These are phyloP conservation scores for Miscanthus sacchariflorus DNA, from an alignment of 202 grass and related monocot species.

Conservation along the genomic window DNA sequence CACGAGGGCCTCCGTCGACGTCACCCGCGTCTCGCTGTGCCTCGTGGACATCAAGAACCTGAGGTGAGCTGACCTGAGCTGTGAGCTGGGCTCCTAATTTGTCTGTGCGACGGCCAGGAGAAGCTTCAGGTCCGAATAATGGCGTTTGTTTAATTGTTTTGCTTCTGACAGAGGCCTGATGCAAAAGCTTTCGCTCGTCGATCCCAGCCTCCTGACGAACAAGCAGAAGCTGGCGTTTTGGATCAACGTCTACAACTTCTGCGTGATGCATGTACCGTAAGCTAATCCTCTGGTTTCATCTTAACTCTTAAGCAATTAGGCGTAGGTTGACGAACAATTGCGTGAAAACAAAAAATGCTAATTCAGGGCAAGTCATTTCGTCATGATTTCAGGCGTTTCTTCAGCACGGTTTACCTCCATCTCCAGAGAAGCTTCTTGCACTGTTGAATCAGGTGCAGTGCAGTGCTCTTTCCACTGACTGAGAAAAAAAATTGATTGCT, in stretches of 20 bases:
- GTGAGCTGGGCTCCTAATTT: not conserved
- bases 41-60: slow-evolving; percentile 71
- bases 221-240: slow-evolving; percentile 96
- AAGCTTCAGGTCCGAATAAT: slow-evolving; percentile 21
- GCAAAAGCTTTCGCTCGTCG: slow-evolving; percentile 59
- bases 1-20: slow-evolving; percentile 63
- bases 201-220: slow-evolving; percentile 77
- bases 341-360: too few species aligned
- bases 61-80: slow-evolving; percentile 52
- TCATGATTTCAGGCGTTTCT: slow-evolving; percentile 70
- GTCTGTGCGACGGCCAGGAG: too few species aligned
- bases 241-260: slow-evolving; percentile 98
- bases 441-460: slow-evolving; percentile 72
- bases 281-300: not conserved
- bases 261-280: slow-evolving; percentile 92
- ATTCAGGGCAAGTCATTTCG: too few species aligned
- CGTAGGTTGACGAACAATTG: too few species aligned
- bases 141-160: slow-evolving; percentile 6
- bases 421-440: slow-evolving; percentile 74
- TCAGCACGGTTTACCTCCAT: slow-evolving; percentile 79
- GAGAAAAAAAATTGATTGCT: not conserved
- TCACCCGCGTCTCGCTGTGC: slow-evolving; percentile 56
- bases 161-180: slow-evolving; percentile 62
- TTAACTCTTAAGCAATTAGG: not conserved
- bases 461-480: not conserved